Evolutionary conservation across 169 alveolate genomes (phyloP).

Genomic region (Eimeria praecox): DNA sequence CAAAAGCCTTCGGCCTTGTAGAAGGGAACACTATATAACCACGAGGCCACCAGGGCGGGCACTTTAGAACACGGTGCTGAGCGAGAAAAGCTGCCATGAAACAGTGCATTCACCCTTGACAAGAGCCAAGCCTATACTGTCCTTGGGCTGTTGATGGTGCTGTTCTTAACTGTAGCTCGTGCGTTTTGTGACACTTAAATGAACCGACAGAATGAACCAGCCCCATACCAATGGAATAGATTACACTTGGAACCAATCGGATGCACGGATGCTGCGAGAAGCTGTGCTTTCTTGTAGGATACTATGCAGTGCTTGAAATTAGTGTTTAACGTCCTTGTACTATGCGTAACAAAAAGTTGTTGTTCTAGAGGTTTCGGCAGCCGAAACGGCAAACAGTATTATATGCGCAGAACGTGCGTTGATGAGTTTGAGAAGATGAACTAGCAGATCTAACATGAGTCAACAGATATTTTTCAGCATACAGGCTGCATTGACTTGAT

Average conservation of each 20-base stretch:
- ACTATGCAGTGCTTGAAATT: not conserved
- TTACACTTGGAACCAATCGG: not conserved
- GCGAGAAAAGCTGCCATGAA: not conserved
- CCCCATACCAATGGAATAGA: not conserved
- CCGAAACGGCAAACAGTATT: not conserved
- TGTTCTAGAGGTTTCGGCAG: not conserved
- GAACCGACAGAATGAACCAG: not conserved
- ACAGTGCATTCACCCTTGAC: not conserved
- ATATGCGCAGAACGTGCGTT: slow-evolving; percentile 4
- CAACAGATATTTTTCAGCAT: not conserved
- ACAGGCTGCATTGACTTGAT: not conserved
- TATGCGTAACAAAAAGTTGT: not conserved
- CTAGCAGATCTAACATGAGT: not conserved
- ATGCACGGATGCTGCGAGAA: not conserved
- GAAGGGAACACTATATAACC: not conserved
- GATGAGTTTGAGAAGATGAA: not conserved
- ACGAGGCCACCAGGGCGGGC: not conserved
- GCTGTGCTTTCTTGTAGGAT: not conserved
- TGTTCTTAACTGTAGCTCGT: not conserved
- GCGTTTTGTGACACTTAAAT: not conserved
- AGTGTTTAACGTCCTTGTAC: not conserved
- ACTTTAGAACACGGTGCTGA: not conserved
- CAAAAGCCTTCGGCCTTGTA: not conserved
- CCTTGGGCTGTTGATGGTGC: not conserved
- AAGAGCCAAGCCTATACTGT: not conserved